Base-by-base conservation (phyloP, 345 rosid genomes). In the Populus deltoides region DNA sequence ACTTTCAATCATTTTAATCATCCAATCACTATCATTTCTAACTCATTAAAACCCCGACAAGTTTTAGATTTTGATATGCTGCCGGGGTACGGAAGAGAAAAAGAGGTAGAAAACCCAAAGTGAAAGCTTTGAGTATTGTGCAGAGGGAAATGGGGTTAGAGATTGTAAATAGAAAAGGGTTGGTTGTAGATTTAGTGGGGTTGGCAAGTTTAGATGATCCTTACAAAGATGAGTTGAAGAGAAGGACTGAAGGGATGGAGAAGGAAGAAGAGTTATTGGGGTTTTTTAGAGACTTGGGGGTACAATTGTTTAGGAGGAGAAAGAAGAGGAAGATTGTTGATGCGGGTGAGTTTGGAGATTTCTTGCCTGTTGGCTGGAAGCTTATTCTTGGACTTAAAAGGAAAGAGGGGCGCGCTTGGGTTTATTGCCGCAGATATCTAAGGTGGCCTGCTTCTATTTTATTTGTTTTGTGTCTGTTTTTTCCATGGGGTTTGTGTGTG, bases 241-340 rank as follows among this genome's bases (percentile, higher is more conserved):
- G 82, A 83, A 87, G 94, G 80, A 92, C 92, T 2, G 87, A 69
- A 59, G 92, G 91, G 55, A 71, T 89, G 88, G 75, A 38, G 13
- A 83, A 78, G 15, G 97, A 92, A 77, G 94, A 88, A 76, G 87
- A 84, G 62, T 78, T 92, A 82, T 78, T 92, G 55, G 91, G 81
- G 24, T 89, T 92, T 79, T 79, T 90, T 76, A 85, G 86, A 75
- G 87, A 85, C 45, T 76, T 89, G 81, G 91, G 86, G 38, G 94
- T 93, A 75, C 88, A 89, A 20, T 90, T 94, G 94, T 91, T 94
- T 45, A 89, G 94, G 71, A 83, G 94, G 88, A 88, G 97, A 88
- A 90, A 86, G 87, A 92, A 83, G 86, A 88, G 97, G 88, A 92
- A 85, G 89, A 86, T 92, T 80, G 91, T 92, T 3, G 94, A 92